Percentiles rank a stretch among this genome's conserved stretches.
These are phyloP conservation scores for Xylaria sp. DNA, from an alignment of 2,329 filamentous ascomycete genomes.

Conservation along the genomic window DNA sequence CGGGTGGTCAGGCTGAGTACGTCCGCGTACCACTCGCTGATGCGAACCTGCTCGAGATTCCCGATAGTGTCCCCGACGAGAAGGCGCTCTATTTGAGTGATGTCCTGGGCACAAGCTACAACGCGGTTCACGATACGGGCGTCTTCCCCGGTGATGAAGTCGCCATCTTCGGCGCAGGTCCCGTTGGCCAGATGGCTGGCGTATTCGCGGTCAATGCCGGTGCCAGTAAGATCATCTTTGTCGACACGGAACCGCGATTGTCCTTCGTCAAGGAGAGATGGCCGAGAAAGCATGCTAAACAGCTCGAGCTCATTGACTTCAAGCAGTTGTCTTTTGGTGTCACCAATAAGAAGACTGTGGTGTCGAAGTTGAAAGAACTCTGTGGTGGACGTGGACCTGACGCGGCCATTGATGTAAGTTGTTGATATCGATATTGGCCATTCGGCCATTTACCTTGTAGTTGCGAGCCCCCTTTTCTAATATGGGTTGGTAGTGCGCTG, in stretches of 20 bases:
- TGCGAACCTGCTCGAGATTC: slow-evolving; percentile 74
- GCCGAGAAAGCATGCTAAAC: slow-evolving; percentile 41
- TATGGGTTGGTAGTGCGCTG: slow-evolving; percentile 46
- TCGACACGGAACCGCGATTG: slow-evolving; percentile 68
- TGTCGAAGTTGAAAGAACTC: slow-evolving; percentile 67
- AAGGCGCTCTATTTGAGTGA: slow-evolving; percentile 78
- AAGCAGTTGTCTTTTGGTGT: slow-evolving; percentile 53
- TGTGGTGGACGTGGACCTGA: slow-evolving; percentile 69
- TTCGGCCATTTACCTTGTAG: background rate
- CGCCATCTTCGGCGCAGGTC: slow-evolving; percentile 79
- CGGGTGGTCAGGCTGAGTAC: slow-evolving; percentile 83
- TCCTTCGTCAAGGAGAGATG: slow-evolving; percentile 61
- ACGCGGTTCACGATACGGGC: slow-evolving; percentile 75
- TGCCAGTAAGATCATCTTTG: slow-evolving; percentile 69
- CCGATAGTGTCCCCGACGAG: slow-evolving; percentile 76
- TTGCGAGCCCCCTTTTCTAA: too few relatives aligned
- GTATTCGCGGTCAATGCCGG: slow-evolving; percentile 71
- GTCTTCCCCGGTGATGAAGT: slow-evolving; percentile 74
- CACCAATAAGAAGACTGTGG: slow-evolving; percentile 56
- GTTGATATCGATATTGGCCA: background rate
- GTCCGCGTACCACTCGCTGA: slow-evolving; percentile 76
- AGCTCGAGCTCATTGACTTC: slow-evolving; percentile 67
- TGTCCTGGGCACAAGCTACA: slow-evolving; percentile 72
- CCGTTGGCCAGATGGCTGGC: slow-evolving; percentile 78
- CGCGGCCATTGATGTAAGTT: slow-evolving; percentile 44